These are phyloP conservation scores for Talaromyces sp. DNA, from an alignment of 2,329 filamentous ascomycete species.

Conservation along the genomic window DNA sequence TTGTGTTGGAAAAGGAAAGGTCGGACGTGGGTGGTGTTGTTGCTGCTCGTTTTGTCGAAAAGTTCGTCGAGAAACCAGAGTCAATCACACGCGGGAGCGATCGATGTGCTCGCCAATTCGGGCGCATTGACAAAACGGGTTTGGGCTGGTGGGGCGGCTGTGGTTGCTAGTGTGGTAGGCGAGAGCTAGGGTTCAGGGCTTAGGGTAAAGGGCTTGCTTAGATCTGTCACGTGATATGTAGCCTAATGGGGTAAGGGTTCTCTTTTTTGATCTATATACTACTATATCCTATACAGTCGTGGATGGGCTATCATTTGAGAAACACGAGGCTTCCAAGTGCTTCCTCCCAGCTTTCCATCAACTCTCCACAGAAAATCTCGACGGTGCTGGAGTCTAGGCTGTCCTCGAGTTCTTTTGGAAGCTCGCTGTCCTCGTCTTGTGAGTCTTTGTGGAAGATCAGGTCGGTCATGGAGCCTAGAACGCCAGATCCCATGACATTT, in stretches of 20 bases:
- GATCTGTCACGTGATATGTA: background rate
- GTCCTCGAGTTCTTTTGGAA: conserved; percentile 28
- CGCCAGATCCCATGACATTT: conserved; percentile 33
- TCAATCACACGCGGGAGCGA: conserved; percentile 12
- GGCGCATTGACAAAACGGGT: conserved; percentile 13
- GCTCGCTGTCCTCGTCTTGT: conserved; percentile 16
- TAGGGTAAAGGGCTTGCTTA: conserved; percentile 16
- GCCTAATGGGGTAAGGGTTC: background rate
- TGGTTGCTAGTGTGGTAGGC: conserved; percentile 20
- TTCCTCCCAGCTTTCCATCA: conserved; percentile 46
- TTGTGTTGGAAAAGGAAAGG: conserved; percentile 1
- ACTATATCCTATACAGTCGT: background rate
- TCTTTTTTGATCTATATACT: background rate
- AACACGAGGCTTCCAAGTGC: conserved; percentile 36
- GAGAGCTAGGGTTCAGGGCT: conserved; percentile 38
- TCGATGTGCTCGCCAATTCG: conserved; percentile 1
- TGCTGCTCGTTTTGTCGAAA: conserved; percentile 10
- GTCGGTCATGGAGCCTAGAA: conserved; percentile 38
- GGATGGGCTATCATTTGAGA: conserved; percentile 18
- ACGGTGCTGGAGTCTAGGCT: conserved; percentile 33
- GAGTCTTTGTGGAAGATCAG: conserved; percentile 21
- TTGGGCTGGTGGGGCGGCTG: conserved; percentile 28
- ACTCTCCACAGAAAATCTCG: conserved; percentile 39
- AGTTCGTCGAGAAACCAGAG: background rate
- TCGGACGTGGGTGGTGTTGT: conserved; percentile 27